Base-by-base conservation (phyloP, 2,329 filamentous ascomycete species). In the Microascus cirrosus region DNA sequence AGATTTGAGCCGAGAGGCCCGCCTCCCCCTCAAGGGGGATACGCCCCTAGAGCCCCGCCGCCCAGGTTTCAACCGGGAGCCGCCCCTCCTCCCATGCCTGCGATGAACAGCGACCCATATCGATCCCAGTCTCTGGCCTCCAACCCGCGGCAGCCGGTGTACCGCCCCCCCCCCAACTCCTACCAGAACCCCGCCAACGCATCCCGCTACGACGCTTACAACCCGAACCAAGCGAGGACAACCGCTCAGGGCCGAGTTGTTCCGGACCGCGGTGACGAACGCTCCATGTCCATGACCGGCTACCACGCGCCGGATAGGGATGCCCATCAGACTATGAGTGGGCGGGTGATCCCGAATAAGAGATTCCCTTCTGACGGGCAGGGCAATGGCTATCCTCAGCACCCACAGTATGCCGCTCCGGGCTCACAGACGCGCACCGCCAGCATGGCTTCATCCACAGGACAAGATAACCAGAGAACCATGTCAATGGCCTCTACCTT, bases 401-500 rank as follows among this genome's bases (percentile, higher is more conserved):
- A n/a, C 20, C 18, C 45, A 8, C 45, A 50, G n/a, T 77, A 77
- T 61, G 62, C 71, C 58, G 72, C 75, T 28, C 81, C 77, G 35
- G 83, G 78, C 59, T 73, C 73, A 18, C 79, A 82, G 64, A 83
- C 79, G 53, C 77, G 79, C 61, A 82, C 80, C n/a, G 77, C 81
- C 57, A 84, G 81, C 63, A 84, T 85, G 77, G 75, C 77, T 36
- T 84, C 80, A 7, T 82, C 82, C 12, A 75, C 69, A 4, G 72
- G 73, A 36, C 68, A 69, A 63, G 66, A 45, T 77, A 82, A 62
- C 76, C 77, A 64, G 71, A 69, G 92, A 59, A 87, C 90, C 51
- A 92, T 96, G 85, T 96, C 91, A 1, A 95, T 96, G 89, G 90
- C 92, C 35, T 96, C 91, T 24, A 92, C 87, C 10, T 80, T 90